phyloP scores from a whole-genome alignment of 2,329 filamentous ascomycete genomes.

The Amauroascus niger region DNA sequence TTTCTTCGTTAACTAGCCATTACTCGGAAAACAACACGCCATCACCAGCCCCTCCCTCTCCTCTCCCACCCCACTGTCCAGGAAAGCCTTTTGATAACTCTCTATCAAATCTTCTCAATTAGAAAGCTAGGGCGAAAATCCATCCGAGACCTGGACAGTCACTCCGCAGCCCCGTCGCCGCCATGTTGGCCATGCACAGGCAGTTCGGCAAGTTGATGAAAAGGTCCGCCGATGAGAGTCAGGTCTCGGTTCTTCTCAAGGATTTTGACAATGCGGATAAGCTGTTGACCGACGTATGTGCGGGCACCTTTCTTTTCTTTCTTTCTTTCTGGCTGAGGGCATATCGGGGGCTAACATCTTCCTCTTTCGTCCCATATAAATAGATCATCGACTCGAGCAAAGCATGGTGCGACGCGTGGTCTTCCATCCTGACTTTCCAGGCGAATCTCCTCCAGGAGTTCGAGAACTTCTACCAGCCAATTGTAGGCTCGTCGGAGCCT shows the following conservation, averaged over 20 bases:
- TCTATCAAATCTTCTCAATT: too few species aligned
- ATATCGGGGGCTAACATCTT: neutral
- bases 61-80: too few species aligned
- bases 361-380: neutral
- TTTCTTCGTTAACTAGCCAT: too few species aligned
- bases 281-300: conserved; percentile 58
- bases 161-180: neutral
- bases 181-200: conserved; percentile 51
- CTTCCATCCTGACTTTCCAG: conserved; percentile 59
- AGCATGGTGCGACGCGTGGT: conserved; percentile 71
- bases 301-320: conserved; percentile 10
- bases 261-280: conserved; percentile 74
- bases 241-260: conserved; percentile 62
- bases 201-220: conserved; percentile 64
- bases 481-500: conserved; percentile 54
- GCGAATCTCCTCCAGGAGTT: conserved; percentile 57
- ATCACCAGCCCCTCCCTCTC: too few species aligned
- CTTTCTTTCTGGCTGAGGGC: neutral
- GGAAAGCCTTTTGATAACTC: too few species aligned
- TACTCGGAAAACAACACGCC: too few species aligned
- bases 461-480: conserved; percentile 65
- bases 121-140: neutral
- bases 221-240: conserved; percentile 63
- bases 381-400: conserved; percentile 68
- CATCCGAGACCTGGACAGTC: neutral